Evolutionary conservation across 495 filamentous ascomycete genomes (phyloP), one percentile per base, ranked within the genome.

Genomic region (Penicillium simplicissimum): DNA sequence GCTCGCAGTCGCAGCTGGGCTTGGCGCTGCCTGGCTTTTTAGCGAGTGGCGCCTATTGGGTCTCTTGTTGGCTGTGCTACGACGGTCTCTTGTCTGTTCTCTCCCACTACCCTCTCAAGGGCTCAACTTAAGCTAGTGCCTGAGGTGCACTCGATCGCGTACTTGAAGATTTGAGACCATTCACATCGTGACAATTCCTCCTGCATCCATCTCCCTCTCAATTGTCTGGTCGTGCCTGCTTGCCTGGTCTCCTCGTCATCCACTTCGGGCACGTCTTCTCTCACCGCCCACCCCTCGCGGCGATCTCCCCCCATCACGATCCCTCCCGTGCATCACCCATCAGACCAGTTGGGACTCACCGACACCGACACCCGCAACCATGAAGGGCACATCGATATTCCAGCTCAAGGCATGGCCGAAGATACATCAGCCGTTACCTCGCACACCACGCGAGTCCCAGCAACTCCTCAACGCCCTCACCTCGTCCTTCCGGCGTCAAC

Each of bases 401-500:
- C 66, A 67, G 35, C 74, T 87, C 60, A 84, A 76, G 62, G 67
- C 71, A 53, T 86, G 62, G 79, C 82, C 83, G 3, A 87, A 85
- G 64, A 82, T 94, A 48, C 88, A 93, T 66, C 87, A 84, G 17
- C 89, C 89, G 19, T 79, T 91, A 3, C 88, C 89, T 3, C 77
- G 91, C 21, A 84, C 77, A 52, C 76, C 76, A 8, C 84, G 81
- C 65, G 85, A 92, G 62, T 87, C 88, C 33, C 79, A 87, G 63
- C 83, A 86, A 61, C 79, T 96, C 2, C 85, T 92, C 57, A 78
- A 83, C 28, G 79, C 83, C 56, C 83, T 96, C 60, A 93, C 88
- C 17, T 77, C 80, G 5, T 93, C 90, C n/a, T 96, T 96, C 74
- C 85, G 88, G 57, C 76, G 82, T 38, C 87, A 90, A 36, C 81